A percentile compares a stretch with the other conserved stretches of the same genome.
Conservation (phyloP, 177 flowering plant species). For the Vitis hybrid region DNA sequence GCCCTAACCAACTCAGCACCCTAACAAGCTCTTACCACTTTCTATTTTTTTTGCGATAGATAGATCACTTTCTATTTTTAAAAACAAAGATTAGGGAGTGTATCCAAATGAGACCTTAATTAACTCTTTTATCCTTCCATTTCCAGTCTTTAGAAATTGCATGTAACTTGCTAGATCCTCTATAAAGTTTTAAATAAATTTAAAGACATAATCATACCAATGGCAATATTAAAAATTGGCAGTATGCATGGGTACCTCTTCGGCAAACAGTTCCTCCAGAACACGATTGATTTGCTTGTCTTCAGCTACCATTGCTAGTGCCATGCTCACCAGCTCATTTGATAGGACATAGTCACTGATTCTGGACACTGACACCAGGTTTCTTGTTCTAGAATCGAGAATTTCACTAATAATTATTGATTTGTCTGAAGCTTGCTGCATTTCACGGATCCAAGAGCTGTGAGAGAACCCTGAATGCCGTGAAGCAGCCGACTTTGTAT, state of each 20-base stretch:
- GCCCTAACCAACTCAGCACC: too few species aligned
- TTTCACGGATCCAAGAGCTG: conserved; percentile 89
- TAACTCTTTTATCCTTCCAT: neutral
- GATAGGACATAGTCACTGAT: conserved; percentile 95
- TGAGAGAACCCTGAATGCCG: conserved; percentile 74
- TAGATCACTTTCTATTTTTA: too few species aligned
- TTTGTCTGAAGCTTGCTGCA: conserved; percentile 90
- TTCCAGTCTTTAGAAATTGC: too few species aligned
- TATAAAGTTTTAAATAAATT: neutral
- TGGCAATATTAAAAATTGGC: neutral
- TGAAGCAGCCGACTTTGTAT: conserved; percentile 45
- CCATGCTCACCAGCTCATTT: conserved; percentile 95
- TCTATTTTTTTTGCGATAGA: too few species aligned
- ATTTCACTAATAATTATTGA: conserved; percentile 94
- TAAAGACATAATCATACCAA: neutral
- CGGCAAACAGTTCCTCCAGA: conserved; percentile 94
- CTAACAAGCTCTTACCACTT: too few species aligned
- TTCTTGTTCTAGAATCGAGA: conserved; percentile 89
- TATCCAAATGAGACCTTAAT: neutral
- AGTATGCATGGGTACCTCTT: conserved; percentile 50
- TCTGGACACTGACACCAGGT: conserved; percentile 87
- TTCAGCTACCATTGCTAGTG: conserved; percentile 94
- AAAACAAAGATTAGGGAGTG: too few species aligned
- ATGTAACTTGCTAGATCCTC: too few species aligned
- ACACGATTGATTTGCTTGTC: conserved; percentile 96